Conservation (phyloP, 2,329 filamentous ascomycete species). For the Aureobasidium lini region DNA sequence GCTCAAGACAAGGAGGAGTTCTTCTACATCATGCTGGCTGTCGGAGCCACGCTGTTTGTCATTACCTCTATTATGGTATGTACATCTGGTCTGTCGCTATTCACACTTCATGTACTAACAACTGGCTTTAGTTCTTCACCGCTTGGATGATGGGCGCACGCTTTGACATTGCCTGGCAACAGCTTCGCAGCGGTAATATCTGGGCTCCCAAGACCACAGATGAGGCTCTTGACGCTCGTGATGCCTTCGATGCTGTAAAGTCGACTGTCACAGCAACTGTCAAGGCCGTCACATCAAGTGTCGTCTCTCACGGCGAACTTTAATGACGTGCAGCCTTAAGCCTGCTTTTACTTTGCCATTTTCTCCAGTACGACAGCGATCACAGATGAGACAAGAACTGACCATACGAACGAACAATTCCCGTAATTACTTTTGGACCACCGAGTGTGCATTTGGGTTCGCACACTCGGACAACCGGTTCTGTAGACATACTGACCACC, state of each 20-base stretch:
- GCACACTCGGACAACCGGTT: background rate
- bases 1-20: constrained; percentile 48
- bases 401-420: background rate
- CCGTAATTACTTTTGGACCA: constrained; percentile 1
- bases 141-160: constrained; percentile 77
- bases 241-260: constrained; percentile 8
- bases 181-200: constrained; percentile 46
- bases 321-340: constrained; percentile 13
- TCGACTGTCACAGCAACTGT: constrained; percentile 6
- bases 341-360: background rate
- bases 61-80: constrained; percentile 76
- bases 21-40: constrained; percentile 57
- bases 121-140: constrained; percentile 53
- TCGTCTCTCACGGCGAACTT: constrained; percentile 23
- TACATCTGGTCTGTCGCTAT: constrained; percentile 15
- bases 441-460: background rate
- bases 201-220: constrained; percentile 27
- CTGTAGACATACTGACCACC: constrained; percentile 10
- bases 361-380: constrained; percentile 3
- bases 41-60: constrained; percentile 60
- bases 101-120: background rate
- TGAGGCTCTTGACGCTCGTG: constrained; percentile 13
- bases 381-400: constrained; percentile 7
- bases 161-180: constrained; percentile 62
- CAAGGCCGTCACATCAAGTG: constrained; percentile 13